A percentile compares a stretch with the other conserved stretches of the same genome.
phyloP scores from a whole-genome alignment of 1,284 basidiomycete species.

The Puccinia novopanici region DNA sequence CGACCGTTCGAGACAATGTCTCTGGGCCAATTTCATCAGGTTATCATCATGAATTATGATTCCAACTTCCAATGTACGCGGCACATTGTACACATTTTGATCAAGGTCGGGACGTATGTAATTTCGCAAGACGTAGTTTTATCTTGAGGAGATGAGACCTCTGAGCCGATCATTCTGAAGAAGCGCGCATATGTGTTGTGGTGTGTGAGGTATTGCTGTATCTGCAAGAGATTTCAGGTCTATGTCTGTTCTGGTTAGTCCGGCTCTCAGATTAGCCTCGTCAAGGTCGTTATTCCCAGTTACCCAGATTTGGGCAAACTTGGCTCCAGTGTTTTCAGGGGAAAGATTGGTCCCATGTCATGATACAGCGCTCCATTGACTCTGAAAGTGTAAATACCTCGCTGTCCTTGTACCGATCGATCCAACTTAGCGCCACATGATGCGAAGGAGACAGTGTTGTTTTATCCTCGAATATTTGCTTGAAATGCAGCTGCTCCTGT shows the following conservation, averaged over 20 bases:
- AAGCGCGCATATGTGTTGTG: background rate
- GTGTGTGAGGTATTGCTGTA: background rate
- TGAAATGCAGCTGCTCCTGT: too few relatives aligned
- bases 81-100: background rate
- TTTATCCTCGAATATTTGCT: background rate
- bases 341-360: background rate
- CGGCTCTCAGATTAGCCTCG: background rate
- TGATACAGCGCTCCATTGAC: too few relatives aligned
- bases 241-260: background rate
- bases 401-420: too few relatives aligned
- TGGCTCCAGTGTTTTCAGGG: background rate
- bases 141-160: background rate
- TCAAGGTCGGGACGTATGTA: too few relatives aligned
- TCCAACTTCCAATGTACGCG: background rate
- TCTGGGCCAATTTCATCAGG: background rate
- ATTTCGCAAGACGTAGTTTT: background rate
- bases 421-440: background rate
- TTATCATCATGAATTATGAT: background rate
- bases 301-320: conserved; percentile 30
- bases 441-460: conserved; percentile 9
- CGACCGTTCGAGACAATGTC: background rate
- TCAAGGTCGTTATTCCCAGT: background rate
- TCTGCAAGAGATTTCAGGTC: background rate
- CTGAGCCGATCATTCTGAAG: background rate
- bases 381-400: too few relatives aligned